phyloP scores from a whole-genome alignment of 2,329 filamentous ascomycete species.

The Aspergillus proliferans region DNA sequence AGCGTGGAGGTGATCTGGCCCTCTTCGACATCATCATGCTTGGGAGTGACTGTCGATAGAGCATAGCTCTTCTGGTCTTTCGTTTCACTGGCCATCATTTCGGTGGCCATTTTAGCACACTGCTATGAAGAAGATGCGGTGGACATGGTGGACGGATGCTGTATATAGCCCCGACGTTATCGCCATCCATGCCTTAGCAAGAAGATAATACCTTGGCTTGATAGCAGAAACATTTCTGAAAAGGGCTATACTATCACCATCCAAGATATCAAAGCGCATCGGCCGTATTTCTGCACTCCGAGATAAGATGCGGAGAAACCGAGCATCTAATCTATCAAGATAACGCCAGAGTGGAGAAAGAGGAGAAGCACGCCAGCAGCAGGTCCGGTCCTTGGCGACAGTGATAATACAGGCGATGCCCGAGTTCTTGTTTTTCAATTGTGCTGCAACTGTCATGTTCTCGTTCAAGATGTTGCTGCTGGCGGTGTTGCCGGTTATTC shows the following conservation, averaged over 20 bases:
- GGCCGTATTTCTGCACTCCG: not conserved
- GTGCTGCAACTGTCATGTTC: not conserved
- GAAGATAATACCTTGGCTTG: not conserved
- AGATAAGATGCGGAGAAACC: not conserved
- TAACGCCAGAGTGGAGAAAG: not conserved
- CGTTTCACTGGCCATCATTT: not conserved
- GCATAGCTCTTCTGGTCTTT: not conserved
- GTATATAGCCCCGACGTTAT: not conserved
- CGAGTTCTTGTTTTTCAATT: not conserved
- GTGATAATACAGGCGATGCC: not conserved
- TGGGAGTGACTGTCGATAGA: not conserved
- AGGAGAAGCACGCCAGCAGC: not conserved
- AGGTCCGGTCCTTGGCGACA: not conserved
- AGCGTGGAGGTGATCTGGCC: constrained; percentile 28
- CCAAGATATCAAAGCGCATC: not conserved
- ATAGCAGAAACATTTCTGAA: not conserved
- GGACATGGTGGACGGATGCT: not conserved
- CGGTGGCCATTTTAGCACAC: not conserved
- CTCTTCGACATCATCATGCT: constrained; percentile 11
- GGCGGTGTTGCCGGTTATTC: not conserved
- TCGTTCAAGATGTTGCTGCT: not conserved
- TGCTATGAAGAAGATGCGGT: not conserved
- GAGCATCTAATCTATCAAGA: not conserved
- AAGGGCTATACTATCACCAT: not conserved
- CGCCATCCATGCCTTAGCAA: not conserved